Evolutionary conservation across 2,329 filamentous ascomycete species (phyloP).

Genomic region (Cephalotrichum gorgonifer): DNA sequence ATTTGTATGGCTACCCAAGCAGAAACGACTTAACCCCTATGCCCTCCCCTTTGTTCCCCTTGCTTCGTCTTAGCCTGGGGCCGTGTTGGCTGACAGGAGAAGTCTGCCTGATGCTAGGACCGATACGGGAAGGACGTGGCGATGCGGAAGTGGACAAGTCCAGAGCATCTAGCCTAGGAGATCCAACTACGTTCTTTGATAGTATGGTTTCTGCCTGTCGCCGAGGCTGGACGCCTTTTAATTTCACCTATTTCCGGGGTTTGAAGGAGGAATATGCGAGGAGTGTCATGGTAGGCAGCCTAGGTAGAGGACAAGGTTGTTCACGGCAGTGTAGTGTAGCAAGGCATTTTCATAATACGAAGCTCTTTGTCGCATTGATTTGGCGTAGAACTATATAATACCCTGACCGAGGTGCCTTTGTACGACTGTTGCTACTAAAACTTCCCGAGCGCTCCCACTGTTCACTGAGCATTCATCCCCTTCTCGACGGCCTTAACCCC

Average conservation of each 20-base stretch:
- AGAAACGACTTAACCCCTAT: neutral
- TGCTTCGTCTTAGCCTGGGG: neutral
- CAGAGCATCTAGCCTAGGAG: neutral
- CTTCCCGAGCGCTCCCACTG: too few relatives aligned
- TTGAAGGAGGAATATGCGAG: too few relatives aligned
- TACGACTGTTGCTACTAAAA: neutral
- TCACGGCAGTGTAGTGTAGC: neutral
- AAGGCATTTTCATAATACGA: neutral
- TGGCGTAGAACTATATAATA: neutral
- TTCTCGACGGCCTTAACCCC: conserved; percentile 61
- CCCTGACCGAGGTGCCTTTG: neutral
- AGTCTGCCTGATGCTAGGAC: neutral
- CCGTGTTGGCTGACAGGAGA: neutral
- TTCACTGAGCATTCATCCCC: conserved; percentile 34
- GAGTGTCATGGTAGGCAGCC: neutral
- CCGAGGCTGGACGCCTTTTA: neutral
- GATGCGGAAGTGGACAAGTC: neutral
- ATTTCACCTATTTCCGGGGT: neutral
- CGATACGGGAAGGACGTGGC: neutral
- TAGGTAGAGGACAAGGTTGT: neutral
- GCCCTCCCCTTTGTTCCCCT: neutral
- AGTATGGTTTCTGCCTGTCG: neutral
- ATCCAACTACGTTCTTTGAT: too few relatives aligned
- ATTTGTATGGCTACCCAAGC: neutral
- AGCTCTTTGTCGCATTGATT: neutral